Conservation (phyloP, 495 filamentous ascomycete species). For the Bombardia bombarda region DNA sequence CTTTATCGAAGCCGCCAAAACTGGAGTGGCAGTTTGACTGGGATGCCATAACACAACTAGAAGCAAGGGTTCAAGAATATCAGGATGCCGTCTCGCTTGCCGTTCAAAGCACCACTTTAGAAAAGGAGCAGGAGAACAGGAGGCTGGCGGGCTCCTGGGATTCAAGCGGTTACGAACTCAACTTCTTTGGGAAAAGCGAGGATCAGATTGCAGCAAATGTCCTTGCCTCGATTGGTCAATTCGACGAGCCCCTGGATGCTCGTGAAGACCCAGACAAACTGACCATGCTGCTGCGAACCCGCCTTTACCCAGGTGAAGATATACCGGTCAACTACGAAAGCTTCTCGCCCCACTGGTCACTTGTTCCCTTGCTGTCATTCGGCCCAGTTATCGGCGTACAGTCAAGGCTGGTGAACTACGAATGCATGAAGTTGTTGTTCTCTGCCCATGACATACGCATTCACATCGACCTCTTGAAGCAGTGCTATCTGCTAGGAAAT, state of each 20-base stretch:
- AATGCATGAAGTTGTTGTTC: constrained; percentile 74
- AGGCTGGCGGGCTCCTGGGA: not conserved
- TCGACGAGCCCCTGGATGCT: constrained; percentile 25
- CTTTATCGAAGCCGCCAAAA: constrained; percentile 40
- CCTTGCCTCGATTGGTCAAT: constrained; percentile 40
- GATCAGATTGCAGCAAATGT: constrained; percentile 41
- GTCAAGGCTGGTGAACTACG: constrained; percentile 64
- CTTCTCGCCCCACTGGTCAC: constrained; percentile 64
- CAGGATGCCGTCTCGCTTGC: constrained; percentile 43
- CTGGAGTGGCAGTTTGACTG: constrained; percentile 72
- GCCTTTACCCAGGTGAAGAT: constrained; percentile 16
- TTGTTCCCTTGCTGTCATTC: constrained; percentile 68
- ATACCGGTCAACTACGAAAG: not conserved
- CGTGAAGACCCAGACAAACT: constrained; percentile 21
- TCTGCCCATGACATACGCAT: constrained; percentile 59
- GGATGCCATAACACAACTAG: constrained; percentile 58
- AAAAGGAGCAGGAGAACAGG: not conserved
- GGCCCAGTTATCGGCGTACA: constrained; percentile 65
- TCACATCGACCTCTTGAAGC: constrained; percentile 70
- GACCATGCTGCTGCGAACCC: constrained; percentile 19
- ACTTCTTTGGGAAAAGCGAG: constrained; percentile 42
- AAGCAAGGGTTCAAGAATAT: constrained; percentile 54
- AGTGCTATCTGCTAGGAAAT: constrained; percentile 77
- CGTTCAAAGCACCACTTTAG: constrained; percentile 16
- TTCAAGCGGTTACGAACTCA: constrained; percentile 13